Evolutionary conservation across 805 yeast genomes (phyloP).

Genomic region (Priceomyces medius): DNA sequence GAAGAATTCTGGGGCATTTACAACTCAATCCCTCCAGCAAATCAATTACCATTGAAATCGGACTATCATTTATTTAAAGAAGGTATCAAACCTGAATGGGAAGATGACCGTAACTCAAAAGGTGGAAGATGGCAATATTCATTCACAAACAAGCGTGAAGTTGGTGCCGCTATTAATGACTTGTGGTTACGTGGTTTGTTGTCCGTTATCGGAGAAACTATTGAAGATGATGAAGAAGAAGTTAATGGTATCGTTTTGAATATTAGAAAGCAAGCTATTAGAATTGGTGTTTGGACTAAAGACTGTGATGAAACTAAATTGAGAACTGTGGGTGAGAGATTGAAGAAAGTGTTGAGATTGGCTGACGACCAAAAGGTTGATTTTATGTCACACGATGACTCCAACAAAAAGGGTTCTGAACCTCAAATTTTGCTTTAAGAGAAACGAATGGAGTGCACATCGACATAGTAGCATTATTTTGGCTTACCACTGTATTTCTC

Average conservation of each 20-base stretch:
- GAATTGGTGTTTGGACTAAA: conserved; percentile 92
- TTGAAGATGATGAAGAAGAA: conserved; percentile 78
- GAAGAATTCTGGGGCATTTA: conserved; percentile 99
- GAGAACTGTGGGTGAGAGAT: conserved; percentile 76
- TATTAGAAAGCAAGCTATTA: conserved; percentile 76
- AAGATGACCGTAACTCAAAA: conserved; percentile 77
- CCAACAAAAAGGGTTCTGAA: conserved; percentile 39
- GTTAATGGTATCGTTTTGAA: conserved; percentile 93
- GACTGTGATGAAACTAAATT: conserved; percentile 64
- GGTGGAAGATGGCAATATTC: conserved; percentile 91
- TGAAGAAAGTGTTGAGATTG: conserved; percentile 81
- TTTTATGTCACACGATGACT: conserved; percentile 67
- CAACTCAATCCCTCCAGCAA: conserved; percentile 89
- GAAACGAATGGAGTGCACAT: background rate
- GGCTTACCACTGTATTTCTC: background rate
- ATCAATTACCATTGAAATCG: conserved; percentile 85
- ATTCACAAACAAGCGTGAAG: conserved; percentile 65
- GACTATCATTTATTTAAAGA: conserved; percentile 95
- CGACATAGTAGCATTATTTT: background rate
- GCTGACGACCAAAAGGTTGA: conserved; percentile 75
- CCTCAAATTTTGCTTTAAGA: conserved; percentile 33
- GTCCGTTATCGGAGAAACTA: conserved; percentile 92
- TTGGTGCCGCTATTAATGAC: conserved; percentile 68
- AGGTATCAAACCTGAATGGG: conserved; percentile 98
- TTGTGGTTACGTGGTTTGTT: conserved; percentile 88